These are phyloP conservation scores for Botryosphaeria agaves DNA, from an alignment of 2,329 filamentous ascomycete species.

Conservation along the genomic window DNA sequence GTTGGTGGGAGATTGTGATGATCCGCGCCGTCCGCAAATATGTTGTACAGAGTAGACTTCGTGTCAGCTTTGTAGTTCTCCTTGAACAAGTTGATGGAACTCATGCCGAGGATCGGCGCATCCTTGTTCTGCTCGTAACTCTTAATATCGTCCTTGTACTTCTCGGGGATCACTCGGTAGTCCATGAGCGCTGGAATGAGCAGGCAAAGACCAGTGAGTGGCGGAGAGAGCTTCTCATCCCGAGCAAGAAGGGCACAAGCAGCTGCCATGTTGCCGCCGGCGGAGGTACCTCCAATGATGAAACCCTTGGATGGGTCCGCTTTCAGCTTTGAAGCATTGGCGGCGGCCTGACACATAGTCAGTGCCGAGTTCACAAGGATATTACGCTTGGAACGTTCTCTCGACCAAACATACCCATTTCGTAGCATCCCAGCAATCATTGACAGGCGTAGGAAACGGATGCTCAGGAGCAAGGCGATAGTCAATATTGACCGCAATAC, in stretches of 20 bases:
- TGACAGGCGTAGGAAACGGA: slow-evolving; percentile 24
- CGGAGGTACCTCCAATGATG: slow-evolving; percentile 30
- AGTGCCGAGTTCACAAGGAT: too few relatives aligned
- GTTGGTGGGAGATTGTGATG: slow-evolving; percentile 22
- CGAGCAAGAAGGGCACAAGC: slow-evolving; percentile 22
- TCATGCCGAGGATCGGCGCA: slow-evolving; percentile 16
- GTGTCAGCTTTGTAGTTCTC: slow-evolving; percentile 14
- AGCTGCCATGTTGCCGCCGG: slow-evolving; percentile 24
- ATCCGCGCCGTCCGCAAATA: slow-evolving; percentile 7
- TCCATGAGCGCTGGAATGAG: slow-evolving; percentile 21
- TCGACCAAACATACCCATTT: slow-evolving; percentile 23
- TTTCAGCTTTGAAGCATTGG: slow-evolving; percentile 21
- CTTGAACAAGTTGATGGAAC: slow-evolving; percentile 10
- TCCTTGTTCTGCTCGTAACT: slow-evolving; percentile 24
- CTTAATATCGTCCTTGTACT: slow-evolving; percentile 22
- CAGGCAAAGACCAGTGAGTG: slow-evolving; percentile 30
- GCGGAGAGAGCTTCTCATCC: slow-evolving; percentile 22
- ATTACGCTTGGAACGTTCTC: too few relatives aligned
- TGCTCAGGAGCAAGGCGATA: slow-evolving; percentile 30
- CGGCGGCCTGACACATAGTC: slow-evolving; percentile 10
- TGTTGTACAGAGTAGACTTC: slow-evolving; percentile 11
- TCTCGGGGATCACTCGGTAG: slow-evolving; percentile 15
- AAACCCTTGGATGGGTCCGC: slow-evolving; percentile 28
- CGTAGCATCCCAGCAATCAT: slow-evolving; percentile 29
- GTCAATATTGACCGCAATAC: slow-evolving; percentile 23